Conservation (phyloP, 139 green algal species). For the Monoraphidium neglectum region DNA sequence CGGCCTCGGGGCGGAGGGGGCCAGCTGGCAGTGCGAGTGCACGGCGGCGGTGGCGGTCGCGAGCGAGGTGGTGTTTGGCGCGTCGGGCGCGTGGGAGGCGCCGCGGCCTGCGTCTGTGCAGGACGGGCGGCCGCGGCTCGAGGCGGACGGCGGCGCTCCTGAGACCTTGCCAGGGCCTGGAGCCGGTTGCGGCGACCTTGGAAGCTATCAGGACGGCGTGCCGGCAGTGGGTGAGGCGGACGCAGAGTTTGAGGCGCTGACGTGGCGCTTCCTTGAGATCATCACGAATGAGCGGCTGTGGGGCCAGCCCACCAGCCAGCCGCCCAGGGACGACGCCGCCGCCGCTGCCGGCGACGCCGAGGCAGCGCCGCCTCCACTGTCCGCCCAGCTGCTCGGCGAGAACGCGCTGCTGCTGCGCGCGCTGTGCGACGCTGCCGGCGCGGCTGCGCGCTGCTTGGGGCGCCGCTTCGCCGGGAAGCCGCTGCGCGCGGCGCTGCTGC, state of each 20-base stretch:
- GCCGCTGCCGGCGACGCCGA: not conserved
- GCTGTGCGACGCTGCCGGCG: conserved; percentile 58
- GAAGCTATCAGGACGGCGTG: not conserved
- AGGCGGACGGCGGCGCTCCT: too few relatives aligned
- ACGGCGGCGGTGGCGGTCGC: conserved; percentile 45
- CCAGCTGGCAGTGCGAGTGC: conserved; percentile 44
- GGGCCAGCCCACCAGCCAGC: conserved; percentile 37
- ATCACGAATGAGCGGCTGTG: conserved; percentile 36
- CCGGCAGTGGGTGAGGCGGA: conserved; percentile 1
- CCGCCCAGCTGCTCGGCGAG: conserved; percentile 50
- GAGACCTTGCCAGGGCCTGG: too few relatives aligned
- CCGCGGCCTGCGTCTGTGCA: too few relatives aligned
- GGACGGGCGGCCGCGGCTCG: too few relatives aligned
- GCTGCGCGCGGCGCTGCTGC: conserved; percentile 64
- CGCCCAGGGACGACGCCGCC: not conserved
- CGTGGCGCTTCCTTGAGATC: not conserved
- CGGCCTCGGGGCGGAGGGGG: too few relatives aligned
- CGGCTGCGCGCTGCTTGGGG: conserved; percentile 43
- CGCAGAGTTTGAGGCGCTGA: conserved; percentile 12
- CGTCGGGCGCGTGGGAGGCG: conserved; percentile 53
- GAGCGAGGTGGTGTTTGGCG: conserved; percentile 65
- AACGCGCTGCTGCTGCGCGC: conserved; percentile 68
- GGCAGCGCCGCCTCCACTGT: too few relatives aligned
- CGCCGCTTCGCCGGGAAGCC: conserved; percentile 50
- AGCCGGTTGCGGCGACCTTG: too few relatives aligned